Percentiles rank a stretch among this genome's conserved stretches.
Evolutionary conservation across 352 stramenopile species (phyloP).

Genomic region (Globisporangium recalcitrans): DNA sequence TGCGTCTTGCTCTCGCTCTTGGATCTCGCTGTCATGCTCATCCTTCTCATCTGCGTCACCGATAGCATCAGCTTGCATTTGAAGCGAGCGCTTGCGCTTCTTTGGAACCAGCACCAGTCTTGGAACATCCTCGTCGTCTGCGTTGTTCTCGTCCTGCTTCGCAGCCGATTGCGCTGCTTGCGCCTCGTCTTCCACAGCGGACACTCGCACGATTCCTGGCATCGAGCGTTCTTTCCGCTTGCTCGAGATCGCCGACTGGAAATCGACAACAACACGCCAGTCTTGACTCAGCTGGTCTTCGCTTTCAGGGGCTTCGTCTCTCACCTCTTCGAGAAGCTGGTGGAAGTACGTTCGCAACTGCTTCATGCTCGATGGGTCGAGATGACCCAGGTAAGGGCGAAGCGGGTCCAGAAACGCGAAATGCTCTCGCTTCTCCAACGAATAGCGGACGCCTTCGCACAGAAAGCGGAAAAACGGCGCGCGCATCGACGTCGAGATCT

Average conservation of each 20-base stretch:
- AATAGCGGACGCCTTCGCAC: conserved; percentile 72
- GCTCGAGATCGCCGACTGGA: conserved; percentile 38
- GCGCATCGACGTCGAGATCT: conserved; percentile 53
- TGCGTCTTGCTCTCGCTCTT: not conserved
- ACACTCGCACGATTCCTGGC: not conserved
- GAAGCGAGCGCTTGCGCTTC: conserved; percentile 12
- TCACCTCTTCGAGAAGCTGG: conserved; percentile 43
- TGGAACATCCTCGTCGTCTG: not conserved
- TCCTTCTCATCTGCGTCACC: not conserved
- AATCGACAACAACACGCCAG: conserved; percentile 68
- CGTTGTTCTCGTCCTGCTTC: not conserved
- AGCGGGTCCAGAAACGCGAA: conserved; percentile 71
- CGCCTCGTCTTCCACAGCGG: not conserved
- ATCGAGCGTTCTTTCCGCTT: conserved; percentile 10
- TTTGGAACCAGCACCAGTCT: not conserved
- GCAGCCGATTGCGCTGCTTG: not conserved
- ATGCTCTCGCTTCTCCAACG: conserved; percentile 46
- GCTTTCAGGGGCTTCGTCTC: conserved; percentile 32
- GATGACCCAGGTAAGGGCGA: conserved; percentile 60
- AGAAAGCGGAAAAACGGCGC: conserved; percentile 80
- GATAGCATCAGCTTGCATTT: not conserved
- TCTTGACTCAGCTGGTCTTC: conserved; percentile 33
- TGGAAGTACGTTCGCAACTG: conserved; percentile 70
- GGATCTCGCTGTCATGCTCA: not conserved
- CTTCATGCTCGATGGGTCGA: conserved; percentile 57